Conservation (phyloP, 73 alveolate species). For the Tetrahymena elliotti region DNA sequence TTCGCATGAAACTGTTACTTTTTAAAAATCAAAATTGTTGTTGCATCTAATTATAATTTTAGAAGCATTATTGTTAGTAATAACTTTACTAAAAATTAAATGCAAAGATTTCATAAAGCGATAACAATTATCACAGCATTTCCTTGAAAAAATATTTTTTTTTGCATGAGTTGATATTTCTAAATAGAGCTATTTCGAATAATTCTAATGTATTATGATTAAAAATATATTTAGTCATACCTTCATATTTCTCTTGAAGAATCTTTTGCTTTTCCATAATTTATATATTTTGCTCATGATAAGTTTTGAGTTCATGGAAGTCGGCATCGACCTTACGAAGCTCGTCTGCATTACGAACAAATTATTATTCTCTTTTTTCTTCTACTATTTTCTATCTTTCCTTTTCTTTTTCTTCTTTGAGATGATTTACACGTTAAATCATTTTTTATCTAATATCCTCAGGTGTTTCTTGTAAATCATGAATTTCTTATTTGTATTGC, state of each 20-base stretch:
- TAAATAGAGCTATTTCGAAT: neutral
- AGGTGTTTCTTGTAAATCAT: slow-evolving; percentile 31
- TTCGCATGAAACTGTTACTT: neutral
- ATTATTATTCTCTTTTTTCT: neutral
- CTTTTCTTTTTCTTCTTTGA: slow-evolving; percentile 19
- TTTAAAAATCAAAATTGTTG: too few relatives aligned
- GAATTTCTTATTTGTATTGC: slow-evolving; percentile 19
- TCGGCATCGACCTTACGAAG: slow-evolving; percentile 9
- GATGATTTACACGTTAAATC: slow-evolving; percentile 14
- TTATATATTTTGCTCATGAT: slow-evolving; percentile 17
- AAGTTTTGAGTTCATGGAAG: slow-evolving; percentile 23
- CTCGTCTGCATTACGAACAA: slow-evolving; percentile 32
- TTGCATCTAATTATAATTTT: too few relatives aligned
- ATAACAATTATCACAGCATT: too few relatives aligned
- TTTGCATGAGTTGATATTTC: neutral
- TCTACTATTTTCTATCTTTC: slow-evolving; percentile 12
- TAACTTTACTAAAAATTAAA: too few relatives aligned
- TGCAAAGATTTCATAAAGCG: too few relatives aligned
- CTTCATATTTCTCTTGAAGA: slow-evolving; percentile 24
- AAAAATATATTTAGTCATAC: neutral
- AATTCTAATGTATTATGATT: neutral
- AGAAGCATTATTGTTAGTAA: too few relatives aligned
- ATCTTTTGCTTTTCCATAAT: slow-evolving; percentile 29
- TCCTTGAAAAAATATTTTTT: too few relatives aligned
- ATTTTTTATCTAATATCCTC: slow-evolving; percentile 32